phyloP scores from a whole-genome alignment of 2,329 filamentous ascomycete genomes.

The Penicillium sp. region DNA sequence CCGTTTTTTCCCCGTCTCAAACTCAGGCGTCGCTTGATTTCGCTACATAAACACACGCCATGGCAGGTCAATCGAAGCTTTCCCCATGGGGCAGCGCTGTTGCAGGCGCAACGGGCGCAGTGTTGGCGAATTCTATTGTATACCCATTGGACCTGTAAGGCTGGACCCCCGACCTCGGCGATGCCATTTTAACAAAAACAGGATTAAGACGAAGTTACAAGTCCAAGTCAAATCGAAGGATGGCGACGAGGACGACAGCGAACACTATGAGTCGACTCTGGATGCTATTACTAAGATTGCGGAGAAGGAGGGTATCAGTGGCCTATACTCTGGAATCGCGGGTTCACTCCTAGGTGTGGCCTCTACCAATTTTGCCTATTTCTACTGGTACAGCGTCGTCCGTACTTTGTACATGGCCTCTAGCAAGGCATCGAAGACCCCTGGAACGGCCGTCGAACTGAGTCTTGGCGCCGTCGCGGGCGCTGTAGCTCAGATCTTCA shows the following conservation, averaged over 20 bases:
- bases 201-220: conserved; percentile 93
- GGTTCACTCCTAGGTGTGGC: conserved; percentile 88
- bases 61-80: conserved; percentile 66
- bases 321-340: conserved; percentile 85
- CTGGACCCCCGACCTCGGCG: background rate
- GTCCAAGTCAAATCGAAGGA: conserved; percentile 75
- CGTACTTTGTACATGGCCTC: conserved; percentile 72
- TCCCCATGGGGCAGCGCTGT: conserved; percentile 93
- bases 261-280: conserved; percentile 82
- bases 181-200: conserved; percentile 41
- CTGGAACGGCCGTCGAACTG: conserved; percentile 79
- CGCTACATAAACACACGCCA: conserved; percentile 26
- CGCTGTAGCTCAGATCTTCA: conserved; percentile 90
- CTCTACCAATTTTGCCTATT: conserved; percentile 98
- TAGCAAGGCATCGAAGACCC: conserved; percentile 59
- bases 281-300: conserved; percentile 87
- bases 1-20: conserved; percentile 11
- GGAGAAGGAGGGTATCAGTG: conserved; percentile 73
- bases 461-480: conserved; percentile 83
- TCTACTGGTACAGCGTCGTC: conserved; percentile 96
- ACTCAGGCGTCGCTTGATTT: background rate
- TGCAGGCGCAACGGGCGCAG: conserved; percentile 87
- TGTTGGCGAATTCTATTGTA: conserved; percentile 90
- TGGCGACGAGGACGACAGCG: conserved; percentile 49
- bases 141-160: conserved; percentile 95